Evolutionary conservation across 768 basidiomycete species (phyloP), one percentile per base, ranked within the genome.

Genomic region (Termitomyces bulborhizus): DNA sequence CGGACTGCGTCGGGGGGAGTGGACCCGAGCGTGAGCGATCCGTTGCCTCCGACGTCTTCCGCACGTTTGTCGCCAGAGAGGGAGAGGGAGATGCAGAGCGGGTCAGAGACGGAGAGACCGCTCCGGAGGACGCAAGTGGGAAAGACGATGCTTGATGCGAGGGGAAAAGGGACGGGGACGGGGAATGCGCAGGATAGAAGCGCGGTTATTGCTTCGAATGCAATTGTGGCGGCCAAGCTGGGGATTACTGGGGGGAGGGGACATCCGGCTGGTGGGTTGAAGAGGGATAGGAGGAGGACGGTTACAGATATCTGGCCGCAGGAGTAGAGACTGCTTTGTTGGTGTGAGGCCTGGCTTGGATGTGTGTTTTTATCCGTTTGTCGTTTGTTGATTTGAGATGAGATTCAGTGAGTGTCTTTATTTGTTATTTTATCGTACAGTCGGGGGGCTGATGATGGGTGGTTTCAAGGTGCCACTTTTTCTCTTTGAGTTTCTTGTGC

Each of bases 111-210:
- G 15, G 84, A 86, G 66, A 76, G 81, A 0, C 58, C 58, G 21
- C 81, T 80, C 46, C 57, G 57, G 61, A 72, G 75, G 54, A 72
- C 70, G 68, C 65, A 69, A 63, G 68, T 74, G 65, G 65, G 70
- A 65, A 68, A 74, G 65, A 63, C 68, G 50, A 77, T 81, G 12
- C 64, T 77, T 59, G 84, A 82, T 56, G 70, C 78, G 13, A 73
- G 15, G 34, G 54, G 45, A 8, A 42, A 42, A 16, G 54, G 47
- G 7, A 46, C 32, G 55, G 34, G 49, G 39, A 26, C 46, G 54
- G 45, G 54, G 29, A 66, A 52, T 63, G 72, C 73, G 36, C 76
- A 73, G 21, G 75, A 76, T 60, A 68, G 73, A 63, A 79, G 73
- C 59, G 73, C 66, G 40, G 66, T 71, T 13, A 70, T 71, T 53